Base-by-base conservation (phyloP, 345 rosid genomes). In the Jatropha curcas region DNA sequence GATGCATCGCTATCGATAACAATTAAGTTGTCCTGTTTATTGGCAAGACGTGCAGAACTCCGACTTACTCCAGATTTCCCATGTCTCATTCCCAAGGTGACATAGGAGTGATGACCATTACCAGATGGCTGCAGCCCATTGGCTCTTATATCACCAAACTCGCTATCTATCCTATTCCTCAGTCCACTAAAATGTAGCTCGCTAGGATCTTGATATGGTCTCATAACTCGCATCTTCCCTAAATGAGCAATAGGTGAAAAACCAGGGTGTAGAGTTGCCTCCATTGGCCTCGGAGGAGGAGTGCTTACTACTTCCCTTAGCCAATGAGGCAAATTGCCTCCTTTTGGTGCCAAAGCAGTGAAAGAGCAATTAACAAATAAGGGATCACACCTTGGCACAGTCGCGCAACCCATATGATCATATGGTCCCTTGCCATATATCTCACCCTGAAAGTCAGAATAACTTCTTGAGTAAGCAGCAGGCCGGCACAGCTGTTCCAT, bases 281-380 rank as follows among this genome's bases (percentile, higher is more conserved):
- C 77, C 5, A 27, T 39, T 68, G 68, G 71, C 57, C 71, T 74
- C 30, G 69, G 80, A 19, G 83, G 78, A 19, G 81, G 78, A 69
- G 71, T 70, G 51, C 53, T 65, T 16, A 80, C 82, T 11, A 62
- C 81, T 76, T 82, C 85, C 75, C 80, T 73, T 25, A 84, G 74
- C 88, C 88, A 82, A 77, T 75, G 82, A 24, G 85, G 85, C 46
- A 84, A 71, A 58, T 62, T 74, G 33, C 73, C 80, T 24, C 73
- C 80, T 24, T 63, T 77, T 10, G 60, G 55, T 51, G 53, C 67
- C 67, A 58, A 72, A 69, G 69, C 24, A 52, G 65, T 8, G 2
- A 60, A 37, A 35, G 76, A 70, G 45, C 11, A 20, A 30, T 68
- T 48, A 20, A n/a, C 57, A 28, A 37, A 34, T 4, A 67, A 65